These are phyloP conservation scores for Penicillium arizonense DNA, from an alignment of 495 filamentous ascomycete species.

Conservation along the genomic window DNA sequence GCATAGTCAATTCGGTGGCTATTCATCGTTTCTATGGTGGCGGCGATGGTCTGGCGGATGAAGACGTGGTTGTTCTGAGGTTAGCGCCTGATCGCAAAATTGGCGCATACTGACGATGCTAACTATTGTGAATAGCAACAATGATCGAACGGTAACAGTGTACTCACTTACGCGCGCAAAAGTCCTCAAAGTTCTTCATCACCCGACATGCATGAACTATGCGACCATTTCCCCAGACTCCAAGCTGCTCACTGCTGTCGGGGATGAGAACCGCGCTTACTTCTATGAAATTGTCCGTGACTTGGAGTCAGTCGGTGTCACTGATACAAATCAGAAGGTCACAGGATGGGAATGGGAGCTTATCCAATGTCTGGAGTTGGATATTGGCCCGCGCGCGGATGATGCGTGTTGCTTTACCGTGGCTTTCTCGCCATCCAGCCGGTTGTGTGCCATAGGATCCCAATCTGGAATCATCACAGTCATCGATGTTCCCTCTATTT, in stretches of 20 bases:
- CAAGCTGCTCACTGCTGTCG: conserved; percentile 73
- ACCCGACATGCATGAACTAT: conserved; percentile 85
- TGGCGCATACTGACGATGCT: neutral
- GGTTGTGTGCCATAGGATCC: conserved; percentile 66
- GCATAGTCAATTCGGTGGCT: conserved; percentile 70
- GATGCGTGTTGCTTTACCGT: conserved; percentile 63
- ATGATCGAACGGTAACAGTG: conserved; percentile 81
- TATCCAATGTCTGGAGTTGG: conserved; percentile 35
- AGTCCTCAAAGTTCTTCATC: conserved; percentile 64
- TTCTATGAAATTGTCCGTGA: conserved; percentile 61
- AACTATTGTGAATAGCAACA: conserved; percentile 57
- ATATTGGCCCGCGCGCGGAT: conserved; percentile 33
- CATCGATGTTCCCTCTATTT: conserved; percentile 57
- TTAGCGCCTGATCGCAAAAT: conserved; percentile 13
- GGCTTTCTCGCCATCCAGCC: conserved; percentile 68
- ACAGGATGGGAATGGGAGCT: conserved; percentile 39
- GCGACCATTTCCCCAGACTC: conserved; percentile 90
- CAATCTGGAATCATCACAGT: conserved; percentile 70
- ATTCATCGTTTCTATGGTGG: conserved; percentile 58
- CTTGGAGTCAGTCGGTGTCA: conserved; percentile 38
- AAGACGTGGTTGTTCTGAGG: conserved; percentile 66
- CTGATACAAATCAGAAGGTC: conserved; percentile 42
- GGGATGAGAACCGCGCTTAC: conserved; percentile 80
- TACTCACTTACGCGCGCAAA: conserved; percentile 65
- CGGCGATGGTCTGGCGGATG: conserved; percentile 46